A percentile compares a stretch with the other conserved stretches of the same genome.
phyloP scores from a whole-genome alignment of 192 early-diverging fungal genomes.

The Helicostylum pulchrum region DNA sequence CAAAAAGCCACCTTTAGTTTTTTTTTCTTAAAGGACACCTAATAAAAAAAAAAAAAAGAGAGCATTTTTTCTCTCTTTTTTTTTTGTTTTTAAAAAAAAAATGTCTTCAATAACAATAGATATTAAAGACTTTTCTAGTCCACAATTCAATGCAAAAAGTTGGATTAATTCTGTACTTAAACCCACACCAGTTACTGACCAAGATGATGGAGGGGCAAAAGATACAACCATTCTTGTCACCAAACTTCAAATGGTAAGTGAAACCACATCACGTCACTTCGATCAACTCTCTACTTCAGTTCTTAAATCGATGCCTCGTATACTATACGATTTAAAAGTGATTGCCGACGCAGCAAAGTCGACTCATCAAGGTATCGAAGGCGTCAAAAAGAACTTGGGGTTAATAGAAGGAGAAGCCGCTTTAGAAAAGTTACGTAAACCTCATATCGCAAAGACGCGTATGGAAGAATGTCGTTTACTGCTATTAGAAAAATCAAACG shows the following conservation, averaged over 20 bases:
- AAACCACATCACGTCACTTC: conserved; percentile 54
- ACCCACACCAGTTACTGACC: conserved; percentile 11
- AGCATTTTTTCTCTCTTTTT: too few relatives aligned
- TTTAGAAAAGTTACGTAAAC: conserved; percentile 56
- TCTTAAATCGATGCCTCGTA: conserved; percentile 55
- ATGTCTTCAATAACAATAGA: conserved; percentile 14
- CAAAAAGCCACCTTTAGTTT: too few relatives aligned
- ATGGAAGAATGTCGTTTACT: conserved; percentile 64
- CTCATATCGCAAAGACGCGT: conserved; percentile 62
- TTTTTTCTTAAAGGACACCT: too few relatives aligned
- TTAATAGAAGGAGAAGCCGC: conserved; percentile 40
- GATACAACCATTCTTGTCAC: conserved; percentile 52
- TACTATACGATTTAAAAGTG: conserved; percentile 59
- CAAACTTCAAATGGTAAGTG: conserved; percentile 55
- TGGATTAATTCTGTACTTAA: conserved; percentile 62
- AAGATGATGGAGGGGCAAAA: conserved; percentile 30
- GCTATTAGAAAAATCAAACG: conserved; percentile 22
- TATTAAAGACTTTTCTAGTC: conserved; percentile 13
- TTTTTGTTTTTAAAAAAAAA: neutral
- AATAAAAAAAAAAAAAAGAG: too few relatives aligned
- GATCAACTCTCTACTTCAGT: conserved; percentile 53
- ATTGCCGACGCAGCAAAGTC: conserved; percentile 50
- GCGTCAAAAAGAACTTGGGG: conserved; percentile 41
- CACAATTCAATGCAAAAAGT: conserved; percentile 59
- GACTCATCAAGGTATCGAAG: conserved; percentile 43